Percentiles rank a stretch among this genome's conserved stretches.
These are phyloP conservation scores for Chrysanthemum lavandulifolium DNA, from an alignment of 129 eudicot genomes.

Conservation along the genomic window DNA sequence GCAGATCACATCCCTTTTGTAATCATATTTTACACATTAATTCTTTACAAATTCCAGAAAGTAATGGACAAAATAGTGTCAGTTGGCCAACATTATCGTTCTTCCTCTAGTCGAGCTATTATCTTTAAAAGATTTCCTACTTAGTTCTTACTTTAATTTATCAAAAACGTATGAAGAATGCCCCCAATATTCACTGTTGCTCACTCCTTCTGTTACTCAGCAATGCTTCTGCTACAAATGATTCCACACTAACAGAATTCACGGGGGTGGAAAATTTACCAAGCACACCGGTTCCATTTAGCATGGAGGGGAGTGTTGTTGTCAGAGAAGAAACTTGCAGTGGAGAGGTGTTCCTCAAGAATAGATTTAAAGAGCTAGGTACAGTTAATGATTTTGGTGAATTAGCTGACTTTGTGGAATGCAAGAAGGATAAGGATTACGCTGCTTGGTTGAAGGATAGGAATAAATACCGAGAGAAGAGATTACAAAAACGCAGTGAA, in stretches of 20 bases:
- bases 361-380: slow-evolving; percentile 18
- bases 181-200: not conserved
- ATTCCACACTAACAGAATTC: slow-evolving; percentile 15
- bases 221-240: slow-evolving; percentile 29
- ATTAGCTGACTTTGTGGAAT: slow-evolving; percentile 66
- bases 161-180: too few relatives aligned
- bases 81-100: not conserved
- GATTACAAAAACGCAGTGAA: slow-evolving; percentile 37
- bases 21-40: not conserved
- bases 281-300: not conserved
- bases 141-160: not conserved
- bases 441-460: slow-evolving; percentile 56
- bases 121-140: not conserved
- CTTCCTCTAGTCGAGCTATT: not conserved
- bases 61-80: not conserved
- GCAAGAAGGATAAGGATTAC: slow-evolving; percentile 71
- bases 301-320: slow-evolving; percentile 13
- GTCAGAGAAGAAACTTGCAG: slow-evolving; percentile 37
- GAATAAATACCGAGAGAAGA: slow-evolving; percentile 38
- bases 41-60: not conserved
- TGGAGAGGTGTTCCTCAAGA: slow-evolving; percentile 59
- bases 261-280: slow-evolving; percentile 20
- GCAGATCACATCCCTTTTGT: not conserved
- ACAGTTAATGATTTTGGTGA: slow-evolving; percentile 43
- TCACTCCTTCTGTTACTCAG: slow-evolving; percentile 28